Base-by-base conservation (phyloP, 352 stramenopile genomes). In the Thalassiosira oceanica region DNA sequence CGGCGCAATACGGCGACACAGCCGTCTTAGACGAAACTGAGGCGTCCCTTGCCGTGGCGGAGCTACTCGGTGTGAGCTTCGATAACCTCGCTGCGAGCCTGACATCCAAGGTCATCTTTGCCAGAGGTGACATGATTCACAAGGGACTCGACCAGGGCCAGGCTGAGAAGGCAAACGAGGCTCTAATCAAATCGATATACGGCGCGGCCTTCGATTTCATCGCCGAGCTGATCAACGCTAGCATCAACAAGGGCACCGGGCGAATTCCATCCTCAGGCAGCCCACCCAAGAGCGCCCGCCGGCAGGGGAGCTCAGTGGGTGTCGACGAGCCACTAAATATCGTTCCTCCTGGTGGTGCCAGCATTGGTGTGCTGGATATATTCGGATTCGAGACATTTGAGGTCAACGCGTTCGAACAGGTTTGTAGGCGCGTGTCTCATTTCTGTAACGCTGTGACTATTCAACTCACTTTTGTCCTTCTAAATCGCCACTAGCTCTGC, bases 331-430 rank as follows among this genome's bases (percentile, higher is more conserved):
- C 69, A 2, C 45, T 79, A 7, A 52, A 71, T 58, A 71, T 71
- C 44, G 45, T 74, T 18, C 69, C 69, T 33, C 45, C 49, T 1
- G 60, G 66, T 49, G 57, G 57, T 20, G 79, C 77, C 8, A 93
- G 92, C 44, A 93, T 94, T 72, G 87, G 87, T 45, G 83, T 94
- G 10, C 67, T 95, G 1, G 95, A 98, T 83, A 97, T 98, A 48
- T 98, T 97, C 76, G 94, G 94, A 2, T 98, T 98, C 71, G 95
- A 98, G 79, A 94, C 85, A 33, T 89, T 98, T 51, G 84, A 96
- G 62, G 86, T 66, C 0, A 93, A 93, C 72, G 52, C 62, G 29
- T 94, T 94, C 63, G 89, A 94, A 60, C 86, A 93, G 61, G n/a
- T n/a, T n/a, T n/a, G n/a, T n/a, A n/a, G n/a, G n/a, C n/a, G n/a